Base-by-base conservation (phyloP, 768 basidiomycete genomes). In the Mycena floridula region DNA sequence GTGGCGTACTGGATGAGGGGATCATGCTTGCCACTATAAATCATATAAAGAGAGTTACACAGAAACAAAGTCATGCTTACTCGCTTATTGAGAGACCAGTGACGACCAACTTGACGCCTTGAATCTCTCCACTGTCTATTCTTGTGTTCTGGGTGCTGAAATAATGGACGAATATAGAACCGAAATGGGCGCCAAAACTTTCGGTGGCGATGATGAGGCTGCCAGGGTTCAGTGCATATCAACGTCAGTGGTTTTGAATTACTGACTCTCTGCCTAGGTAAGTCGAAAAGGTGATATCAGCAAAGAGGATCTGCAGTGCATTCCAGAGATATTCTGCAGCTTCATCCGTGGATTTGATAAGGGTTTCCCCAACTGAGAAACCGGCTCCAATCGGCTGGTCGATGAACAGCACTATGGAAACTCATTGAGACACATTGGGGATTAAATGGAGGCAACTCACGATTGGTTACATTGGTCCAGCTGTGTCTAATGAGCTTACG, bases 361-460 rank as follows among this genome's bases (percentile, higher is more conserved):
- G 55, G 25, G 62, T 56, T 3, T 54, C 59, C 6, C 71, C 70
- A 37, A 64, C 65, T 3, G 72, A 73, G 50, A 70, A 71, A 5
- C 72, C 72, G 1, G 68, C 60, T 0, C 66, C 67, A 20, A 73
- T 67, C 9, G 71, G 72, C 43, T 73, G 71, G 51, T 73, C 72
- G 21, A 73, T 67, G 49, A 71, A 73, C 25, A 73, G 64, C 41
- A 74, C 72, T 72, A 27, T 3, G 20, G 8, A 7, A 13, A 67
- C 70, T 32, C 40, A 73, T 5, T 0, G 39, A 3, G 5, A 39
- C 44, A 23, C 32, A 22, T 26, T 12, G 12, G 25, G 22, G 11
- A 16, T 24, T 18, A 30, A 7, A 6, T 9, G 11, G n/a, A 41
- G 5, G 13, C 27, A n/a, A 43, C 68, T n/a, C 46, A 72, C 70